A percentile compares a stretch with the other conserved stretches of the same genome.
Evolutionary conservation across 352 stramenopile species (phyloP).

Genomic region (Phytophthora hybrid): DNA sequence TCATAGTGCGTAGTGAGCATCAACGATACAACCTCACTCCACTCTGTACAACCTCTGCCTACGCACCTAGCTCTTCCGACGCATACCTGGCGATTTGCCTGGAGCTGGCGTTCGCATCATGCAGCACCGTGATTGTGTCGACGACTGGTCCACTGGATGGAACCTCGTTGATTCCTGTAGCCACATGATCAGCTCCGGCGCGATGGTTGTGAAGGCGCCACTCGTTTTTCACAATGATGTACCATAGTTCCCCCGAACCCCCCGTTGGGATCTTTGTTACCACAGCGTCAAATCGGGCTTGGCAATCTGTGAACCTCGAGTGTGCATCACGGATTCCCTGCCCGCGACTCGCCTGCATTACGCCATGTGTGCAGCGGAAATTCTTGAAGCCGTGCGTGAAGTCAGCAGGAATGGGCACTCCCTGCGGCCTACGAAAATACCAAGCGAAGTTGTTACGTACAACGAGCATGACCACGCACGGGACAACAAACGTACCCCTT

Average conservation of each 20-base stretch:
- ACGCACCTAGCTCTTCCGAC: background rate
- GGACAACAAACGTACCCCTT: no score
- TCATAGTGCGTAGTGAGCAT: no score
- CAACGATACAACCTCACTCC: no score
- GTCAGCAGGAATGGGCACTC: no score
- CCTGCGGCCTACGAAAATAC: no score
- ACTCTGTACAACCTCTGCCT: background rate
- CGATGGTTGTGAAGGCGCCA: conserved; percentile 15
- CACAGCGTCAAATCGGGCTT: conserved; percentile 4
- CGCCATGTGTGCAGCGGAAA: conserved; percentile 12
- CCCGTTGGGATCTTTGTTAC: background rate
- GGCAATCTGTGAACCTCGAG: conserved; percentile 4
- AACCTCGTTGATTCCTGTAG: no score
- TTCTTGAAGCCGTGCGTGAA: conserved; percentile 13
- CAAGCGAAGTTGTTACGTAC: no score
- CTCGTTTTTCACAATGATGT: conserved; percentile 6
- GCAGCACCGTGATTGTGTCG: no score
- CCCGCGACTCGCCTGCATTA: conserved; percentile 8
- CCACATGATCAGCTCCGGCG: background rate
- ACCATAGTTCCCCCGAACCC: background rate
- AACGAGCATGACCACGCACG: no score
- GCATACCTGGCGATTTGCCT: no score
- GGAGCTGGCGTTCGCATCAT: no score
- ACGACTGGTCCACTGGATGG: no score
- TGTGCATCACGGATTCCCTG: background rate